Base-by-base conservation (phyloP, 2,329 filamentous ascomycete species). In the Xylariaceae sp. region DNA sequence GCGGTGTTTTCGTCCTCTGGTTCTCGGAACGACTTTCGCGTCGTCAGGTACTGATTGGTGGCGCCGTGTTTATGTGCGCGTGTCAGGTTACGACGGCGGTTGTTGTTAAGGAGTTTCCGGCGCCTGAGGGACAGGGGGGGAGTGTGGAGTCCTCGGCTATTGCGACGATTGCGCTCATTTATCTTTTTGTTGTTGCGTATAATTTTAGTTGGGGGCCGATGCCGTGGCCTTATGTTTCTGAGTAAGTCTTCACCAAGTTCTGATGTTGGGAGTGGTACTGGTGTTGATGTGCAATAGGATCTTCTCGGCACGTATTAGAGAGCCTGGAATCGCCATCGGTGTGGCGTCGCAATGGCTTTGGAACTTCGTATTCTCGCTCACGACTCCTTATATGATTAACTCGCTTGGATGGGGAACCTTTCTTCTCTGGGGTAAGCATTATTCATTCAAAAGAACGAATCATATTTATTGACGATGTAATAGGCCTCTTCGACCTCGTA, bases 151-250 rank as follows among this genome's bases (percentile, higher is more conserved):
- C 73, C 53, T 74, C 75, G 1, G 78, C 77, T 0, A 79, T 82
- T 37, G 76, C 76, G 2, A 84, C 79, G 0, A 73, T 84, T 1
- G 76, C 77, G 0, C 70, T 84, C 10, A 83, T 84, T 56, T 84
- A 83, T 65, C 71, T 83, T 3, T 80, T 80, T 60, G 79, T 83
- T 30, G 77, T 81, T 48, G 74, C 74, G 2, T 82, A 82, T 63
- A 80, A 80, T 45, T 77, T 79, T 49, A 75, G 72, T 9, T 81
- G 78, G 78, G 78, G 78, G 0, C 78, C 78, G 0, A 70, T 81
- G 51, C 78, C 78, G 1, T 82, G 79, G 79, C 77, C 78, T 0
- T 81, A 80, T 59, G 71, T 78, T 4, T 74, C 75, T 1, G 76
- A 80, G 73, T 73, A 67, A 64, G 67, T 67, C 7, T 9, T 17